A percentile compares a stretch with the other conserved stretches of the same genome.
phyloP scores from a whole-genome alignment of 2,329 filamentous ascomycete genomes.

The Phialophora macrospora region DNA sequence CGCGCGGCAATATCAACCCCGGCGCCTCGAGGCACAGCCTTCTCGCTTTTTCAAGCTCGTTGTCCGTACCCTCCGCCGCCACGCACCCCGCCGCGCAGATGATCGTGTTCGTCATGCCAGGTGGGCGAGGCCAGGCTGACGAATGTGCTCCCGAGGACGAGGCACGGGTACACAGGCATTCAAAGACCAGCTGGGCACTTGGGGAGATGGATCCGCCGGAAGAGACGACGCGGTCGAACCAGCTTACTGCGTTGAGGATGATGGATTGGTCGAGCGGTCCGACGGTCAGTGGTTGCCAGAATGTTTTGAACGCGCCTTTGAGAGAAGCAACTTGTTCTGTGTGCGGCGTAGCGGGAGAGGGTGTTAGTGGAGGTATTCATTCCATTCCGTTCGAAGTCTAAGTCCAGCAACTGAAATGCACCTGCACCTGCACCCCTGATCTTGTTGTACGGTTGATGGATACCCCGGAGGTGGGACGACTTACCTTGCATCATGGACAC shows the following conservation, averaged over 20 bases:
- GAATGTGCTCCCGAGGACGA: conserved; percentile 5
- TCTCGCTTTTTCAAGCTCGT: conserved; percentile 18
- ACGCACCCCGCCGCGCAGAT: conserved; percentile 23
- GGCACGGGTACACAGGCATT: conserved; percentile 28
- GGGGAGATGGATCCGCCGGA: conserved; percentile 4
- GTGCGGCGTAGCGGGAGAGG: not conserved
- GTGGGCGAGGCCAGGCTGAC: conserved; percentile 28
- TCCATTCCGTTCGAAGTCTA: too few relatives aligned
- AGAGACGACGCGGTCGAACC: conserved; percentile 18
- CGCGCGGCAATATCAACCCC: conserved; percentile 5
- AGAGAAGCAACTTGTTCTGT: conserved; percentile 20
- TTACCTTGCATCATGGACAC: conserved; percentile 15
- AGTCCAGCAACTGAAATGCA: too few relatives aligned
- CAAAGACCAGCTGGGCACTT: conserved; percentile 25
- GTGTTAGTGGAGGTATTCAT: too few relatives aligned
- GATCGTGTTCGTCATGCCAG: conserved; percentile 19
- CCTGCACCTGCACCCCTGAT: too few relatives aligned
- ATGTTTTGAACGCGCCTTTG: conserved; percentile 15
- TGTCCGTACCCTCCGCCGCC: not conserved
- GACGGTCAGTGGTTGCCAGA: conserved; percentile 23
- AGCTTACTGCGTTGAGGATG: conserved; percentile 17
- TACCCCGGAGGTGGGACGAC: not conserved
- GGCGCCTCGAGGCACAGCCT: conserved; percentile 10
- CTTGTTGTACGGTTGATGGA: too few relatives aligned
- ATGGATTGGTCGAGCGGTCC: conserved; percentile 12